phyloP scores from a whole-genome alignment of 2,329 filamentous ascomycete species.

The Chaetomium strumarium region DNA sequence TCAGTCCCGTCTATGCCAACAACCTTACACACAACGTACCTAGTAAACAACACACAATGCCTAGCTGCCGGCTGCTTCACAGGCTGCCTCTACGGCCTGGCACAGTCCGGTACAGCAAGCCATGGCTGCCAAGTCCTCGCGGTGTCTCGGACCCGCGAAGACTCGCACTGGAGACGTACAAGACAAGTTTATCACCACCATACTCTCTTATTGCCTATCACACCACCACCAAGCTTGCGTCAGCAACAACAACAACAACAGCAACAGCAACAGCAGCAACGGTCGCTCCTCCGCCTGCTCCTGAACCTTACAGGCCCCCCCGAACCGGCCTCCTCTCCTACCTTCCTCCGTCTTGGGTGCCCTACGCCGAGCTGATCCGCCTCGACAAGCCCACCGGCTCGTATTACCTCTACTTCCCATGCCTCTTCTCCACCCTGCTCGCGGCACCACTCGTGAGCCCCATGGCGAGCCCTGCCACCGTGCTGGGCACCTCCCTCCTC shows the following conservation, averaged over 20 bases:
- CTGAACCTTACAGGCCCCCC: conserved; percentile 55
- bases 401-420: conserved; percentile 81
- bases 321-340: conserved; percentile 63
- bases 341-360: conserved; percentile 64
- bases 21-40: not conserved
- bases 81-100: conserved; percentile 12
- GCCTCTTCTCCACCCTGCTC: conserved; percentile 75
- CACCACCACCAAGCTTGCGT: conserved; percentile 20
- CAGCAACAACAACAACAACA: conserved; percentile 12
- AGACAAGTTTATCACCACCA: not conserved
- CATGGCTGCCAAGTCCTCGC: conserved; percentile 4
- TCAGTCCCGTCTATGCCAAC: too few relatives aligned
- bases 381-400: conserved; percentile 77
- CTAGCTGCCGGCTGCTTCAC: conserved; percentile 10
- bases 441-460: conserved; percentile 65
- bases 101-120: not conserved
- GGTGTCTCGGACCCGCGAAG: conserved; percentile 11
- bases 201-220: conserved; percentile 20
- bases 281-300: conserved; percentile 15
- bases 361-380: conserved; percentile 76
- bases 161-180: conserved; percentile 12
- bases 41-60: conserved; percentile 9
- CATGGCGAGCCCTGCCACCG: conserved; percentile 52
- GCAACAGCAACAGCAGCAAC: conserved; percentile 7
- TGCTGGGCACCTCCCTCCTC: conserved; percentile 59